Base-by-base conservation (phyloP, 192 early-diverging fungal genomes). In the Coemansia sp. region DNA sequence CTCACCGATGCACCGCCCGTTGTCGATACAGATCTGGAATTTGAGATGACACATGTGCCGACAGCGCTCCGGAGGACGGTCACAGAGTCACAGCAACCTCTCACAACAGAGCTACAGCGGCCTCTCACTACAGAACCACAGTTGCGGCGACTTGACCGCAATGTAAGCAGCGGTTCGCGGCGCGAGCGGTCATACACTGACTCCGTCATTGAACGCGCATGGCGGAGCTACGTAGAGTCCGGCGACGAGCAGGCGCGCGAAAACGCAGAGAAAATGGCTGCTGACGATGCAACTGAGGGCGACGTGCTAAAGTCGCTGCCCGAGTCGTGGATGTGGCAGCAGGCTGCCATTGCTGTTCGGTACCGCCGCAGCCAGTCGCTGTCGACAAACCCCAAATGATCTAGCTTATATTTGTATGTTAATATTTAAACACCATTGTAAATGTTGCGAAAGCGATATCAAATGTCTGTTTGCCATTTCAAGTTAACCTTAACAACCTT, bases 311-410 rank as follows among this genome's bases (percentile, higher is more conserved):
- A 59, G 22, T 71, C 76, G 48, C 55, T 79, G 47, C 67, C 76
- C n/a, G 76, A 79, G 61, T 66, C 65, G 26, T 78, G 76, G 76
- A 73, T 78, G 76, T 78, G 76, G 76, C 61, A 59, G 59, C 76
- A 78, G 61, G 76, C 76, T 4, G 76, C 76, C 22, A 73, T 73
- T 45, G 76, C 76, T 2, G 71, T 78, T 37, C 54, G 76, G 51
- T 73, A 73, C 48, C 76, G 76, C 38, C 76, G 76, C 18, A 78
- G 70, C 37, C 70, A 78, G 63, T 78, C 76, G 27, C 64, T 69
- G 10, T 69, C 69, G 16, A 18, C 55, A 11, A 57, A 39, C 35
- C 16, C 16, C 55, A 57, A 39, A 45, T 13, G 41, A 45, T 23
- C 51, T 53, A 53, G 18, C 12, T 45, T 45, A 45, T 16, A 45